Percentiles rank a stretch among this genome's conserved stretches.
Conservation (phyloP, 768 basidiomycete genomes). For the Tricholoma sp. region DNA sequence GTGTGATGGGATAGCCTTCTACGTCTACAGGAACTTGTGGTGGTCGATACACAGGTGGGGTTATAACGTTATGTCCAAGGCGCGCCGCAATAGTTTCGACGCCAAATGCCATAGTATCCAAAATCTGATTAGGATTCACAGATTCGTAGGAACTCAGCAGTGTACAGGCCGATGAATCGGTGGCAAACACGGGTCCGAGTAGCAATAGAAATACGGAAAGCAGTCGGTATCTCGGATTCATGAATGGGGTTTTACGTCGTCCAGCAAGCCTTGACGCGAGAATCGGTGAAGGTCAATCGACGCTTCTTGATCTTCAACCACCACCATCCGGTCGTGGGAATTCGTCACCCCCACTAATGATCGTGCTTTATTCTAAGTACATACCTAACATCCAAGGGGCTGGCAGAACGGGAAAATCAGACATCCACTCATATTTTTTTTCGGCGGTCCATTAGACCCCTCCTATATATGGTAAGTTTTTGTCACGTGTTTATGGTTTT, state of each 20-base stretch:
- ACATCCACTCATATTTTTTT: too few species aligned
- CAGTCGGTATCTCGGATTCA: background rate
- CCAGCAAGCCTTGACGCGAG: too few species aligned
- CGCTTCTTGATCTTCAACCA: too few species aligned
- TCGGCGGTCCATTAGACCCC: too few species aligned
- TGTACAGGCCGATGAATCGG: background rate
- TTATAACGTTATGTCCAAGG: background rate
- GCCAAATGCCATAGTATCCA: background rate
- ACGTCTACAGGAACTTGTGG: slow-evolving; percentile 52
- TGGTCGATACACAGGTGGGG: slow-evolving; percentile 13
- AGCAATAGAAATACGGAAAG: background rate
- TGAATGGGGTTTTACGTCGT: background rate
- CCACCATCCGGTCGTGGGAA: too few species aligned
- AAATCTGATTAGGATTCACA: background rate
- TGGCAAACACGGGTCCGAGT: background rate
- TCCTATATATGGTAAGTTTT: too few species aligned
- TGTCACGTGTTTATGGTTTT: too few species aligned
- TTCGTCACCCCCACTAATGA: too few species aligned
- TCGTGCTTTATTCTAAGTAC: too few species aligned
- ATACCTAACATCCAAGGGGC: too few species aligned
- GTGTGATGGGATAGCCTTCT: slow-evolving; percentile 54
- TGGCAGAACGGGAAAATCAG: too few species aligned
- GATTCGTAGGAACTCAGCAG: background rate
- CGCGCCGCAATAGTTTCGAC: background rate
- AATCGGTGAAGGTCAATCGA: too few species aligned